phyloP scores from a whole-genome alignment of 1,284 basidiomycete species.

The Fomitopsis palustris region DNA sequence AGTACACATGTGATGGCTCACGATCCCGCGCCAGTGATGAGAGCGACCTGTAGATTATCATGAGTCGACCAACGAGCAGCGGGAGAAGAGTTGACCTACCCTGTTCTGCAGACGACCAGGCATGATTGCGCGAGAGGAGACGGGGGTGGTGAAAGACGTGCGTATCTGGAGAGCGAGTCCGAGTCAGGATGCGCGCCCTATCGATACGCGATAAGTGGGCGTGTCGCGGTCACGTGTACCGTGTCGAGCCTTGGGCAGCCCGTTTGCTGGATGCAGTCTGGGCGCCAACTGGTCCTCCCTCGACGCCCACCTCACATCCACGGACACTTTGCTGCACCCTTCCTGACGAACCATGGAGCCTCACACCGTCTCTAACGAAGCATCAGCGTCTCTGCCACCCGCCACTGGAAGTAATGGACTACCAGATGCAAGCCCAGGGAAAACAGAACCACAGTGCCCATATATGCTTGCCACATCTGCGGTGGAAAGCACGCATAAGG shows the following conservation, averaged over 20 bases:
- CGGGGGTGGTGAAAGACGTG: not conserved
- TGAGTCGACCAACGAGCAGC: constrained; percentile 8
- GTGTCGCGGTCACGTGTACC: constrained; percentile 6
- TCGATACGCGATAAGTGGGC: constrained; percentile 1
- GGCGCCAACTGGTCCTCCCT: too few relatives aligned
- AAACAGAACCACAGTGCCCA: not conserved
- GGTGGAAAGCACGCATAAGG: not conserved
- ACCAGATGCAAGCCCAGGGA: not conserved
- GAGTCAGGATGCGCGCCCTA: not conserved
- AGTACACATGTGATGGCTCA: constrained; percentile 24
- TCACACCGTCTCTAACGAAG: too few relatives aligned
- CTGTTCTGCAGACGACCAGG: constrained; percentile 69
- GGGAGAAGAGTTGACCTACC: constrained; percentile 33
- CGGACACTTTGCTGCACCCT: too few relatives aligned
- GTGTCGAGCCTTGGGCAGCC: not conserved
- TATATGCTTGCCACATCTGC: not conserved
- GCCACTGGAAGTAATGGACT: too few relatives aligned
- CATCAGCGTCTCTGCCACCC: too few relatives aligned
- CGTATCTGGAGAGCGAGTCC: not conserved
- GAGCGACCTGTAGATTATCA: constrained; percentile 50
- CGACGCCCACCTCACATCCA: too few relatives aligned
- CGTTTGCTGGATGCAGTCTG: too few relatives aligned
- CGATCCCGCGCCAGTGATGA: constrained; percentile 86
- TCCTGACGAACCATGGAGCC: too few relatives aligned
- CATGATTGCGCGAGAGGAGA: constrained; percentile 37